These are phyloP conservation scores for Backusella westeae DNA, from an alignment of 192 early-diverging fungal species.

Conservation along the genomic window DNA sequence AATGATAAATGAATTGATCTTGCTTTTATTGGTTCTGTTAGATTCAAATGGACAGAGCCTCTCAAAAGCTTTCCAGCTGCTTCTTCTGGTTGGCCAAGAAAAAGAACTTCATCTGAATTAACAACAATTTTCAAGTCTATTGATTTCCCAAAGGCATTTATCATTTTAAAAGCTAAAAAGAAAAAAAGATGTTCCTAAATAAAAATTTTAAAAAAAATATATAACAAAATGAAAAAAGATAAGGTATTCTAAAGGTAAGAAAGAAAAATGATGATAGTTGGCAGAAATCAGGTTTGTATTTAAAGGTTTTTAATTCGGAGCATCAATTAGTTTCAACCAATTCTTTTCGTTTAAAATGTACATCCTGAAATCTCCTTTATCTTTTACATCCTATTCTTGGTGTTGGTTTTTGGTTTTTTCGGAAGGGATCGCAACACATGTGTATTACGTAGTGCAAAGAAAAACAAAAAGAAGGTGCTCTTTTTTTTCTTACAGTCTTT, in stretches of 20 bases:
- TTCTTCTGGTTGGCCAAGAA: slow-evolving; percentile 39
- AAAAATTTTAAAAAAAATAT: not conserved
- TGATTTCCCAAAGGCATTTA: slow-evolving; percentile 23
- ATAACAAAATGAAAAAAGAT: not conserved
- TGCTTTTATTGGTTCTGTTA: slow-evolving; percentile 50
- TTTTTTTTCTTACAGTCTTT: not conserved
- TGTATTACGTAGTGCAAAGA: slow-evolving; percentile 8
- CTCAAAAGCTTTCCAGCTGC: slow-evolving; percentile 48
- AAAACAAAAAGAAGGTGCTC: not conserved
- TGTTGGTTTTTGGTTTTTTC: not conserved
- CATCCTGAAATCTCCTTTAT: slow-evolving; percentile 35
- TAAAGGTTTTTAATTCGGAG: not conserved
- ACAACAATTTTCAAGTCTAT: slow-evolving; percentile 32
- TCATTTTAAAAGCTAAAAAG: not conserved
- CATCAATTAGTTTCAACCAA: not conserved
- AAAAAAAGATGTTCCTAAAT: not conserved
- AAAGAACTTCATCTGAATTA: slow-evolving; percentile 22
- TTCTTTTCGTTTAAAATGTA: slow-evolving; percentile 9
- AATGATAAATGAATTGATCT: slow-evolving; percentile 48
- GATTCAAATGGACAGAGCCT: slow-evolving; percentile 46
- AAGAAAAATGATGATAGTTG: not conserved
- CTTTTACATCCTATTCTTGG: slow-evolving; percentile 25
- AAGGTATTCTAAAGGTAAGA: not conserved
- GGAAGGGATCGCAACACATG: not conserved
- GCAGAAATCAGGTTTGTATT: not conserved